Conservation (phyloP, 176 grass and related monocot species). For the Cenchrus fungigraminus region DNA sequence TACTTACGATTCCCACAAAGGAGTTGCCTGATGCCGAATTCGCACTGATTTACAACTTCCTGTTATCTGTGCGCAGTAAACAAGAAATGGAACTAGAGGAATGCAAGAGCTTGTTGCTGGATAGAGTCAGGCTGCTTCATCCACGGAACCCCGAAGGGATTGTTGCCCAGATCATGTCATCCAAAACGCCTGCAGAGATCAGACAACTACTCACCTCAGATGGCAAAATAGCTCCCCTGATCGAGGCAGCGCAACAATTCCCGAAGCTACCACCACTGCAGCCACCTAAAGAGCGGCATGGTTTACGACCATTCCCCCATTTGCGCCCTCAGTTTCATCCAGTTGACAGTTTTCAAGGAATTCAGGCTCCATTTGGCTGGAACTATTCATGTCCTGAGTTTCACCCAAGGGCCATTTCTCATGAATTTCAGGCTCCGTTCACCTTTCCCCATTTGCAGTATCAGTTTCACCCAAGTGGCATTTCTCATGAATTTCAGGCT, state of each 20-base stretch:
- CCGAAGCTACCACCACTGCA: not conserved
- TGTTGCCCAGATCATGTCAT: constrained; percentile 35
- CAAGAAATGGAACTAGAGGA: constrained; percentile 43
- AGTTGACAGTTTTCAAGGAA: not conserved
- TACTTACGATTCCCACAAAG: not conserved
- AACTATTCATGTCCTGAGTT: not conserved
- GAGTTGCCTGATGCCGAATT: not conserved
- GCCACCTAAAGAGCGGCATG: not conserved
- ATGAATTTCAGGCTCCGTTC: constrained; percentile 12
- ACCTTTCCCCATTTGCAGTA: not conserved
- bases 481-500: constrained; percentile 6
- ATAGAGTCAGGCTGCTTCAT: constrained; percentile 21
- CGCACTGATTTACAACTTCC: not conserved
- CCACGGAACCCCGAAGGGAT: constrained; percentile 33
- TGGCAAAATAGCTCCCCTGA: constrained; percentile 41
- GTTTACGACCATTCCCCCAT: not conserved
- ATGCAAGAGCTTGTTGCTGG: constrained; percentile 35
- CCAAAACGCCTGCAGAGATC: not conserved
- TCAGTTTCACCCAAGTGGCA: not conserved
- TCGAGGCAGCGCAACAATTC: constrained; percentile 32
- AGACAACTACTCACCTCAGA: constrained; percentile 27
- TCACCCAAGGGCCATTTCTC: not conserved
- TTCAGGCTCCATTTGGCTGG: constrained; percentile 7
- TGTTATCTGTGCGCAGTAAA: constrained; percentile 28
- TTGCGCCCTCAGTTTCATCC: not conserved